Base-by-base conservation (phyloP, 441 rosid genomes). In the Erodium texanum region DNA sequence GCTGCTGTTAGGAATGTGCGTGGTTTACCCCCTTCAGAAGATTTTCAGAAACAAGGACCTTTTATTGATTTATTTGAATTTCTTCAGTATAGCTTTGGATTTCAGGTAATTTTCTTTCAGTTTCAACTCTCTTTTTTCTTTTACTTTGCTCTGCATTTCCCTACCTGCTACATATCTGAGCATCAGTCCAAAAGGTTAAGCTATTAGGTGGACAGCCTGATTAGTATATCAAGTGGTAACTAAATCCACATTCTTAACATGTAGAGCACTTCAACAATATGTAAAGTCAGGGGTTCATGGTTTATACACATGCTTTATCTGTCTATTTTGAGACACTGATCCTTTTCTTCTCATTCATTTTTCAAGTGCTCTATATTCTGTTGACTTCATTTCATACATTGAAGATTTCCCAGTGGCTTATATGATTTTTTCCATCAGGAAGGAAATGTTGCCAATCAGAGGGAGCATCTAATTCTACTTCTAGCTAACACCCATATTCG, bases 381-480 rank as follows among this genome's bases (percentile, higher is more conserved):
- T 22, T 62, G 22, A 22, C 64, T 66, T 54, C 58, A 38, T 67
- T 32, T 62, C 59, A 58, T 29, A 29, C 71, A 63, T 64, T 45
- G 48, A 73, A 34, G 16, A 65, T 64, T 27, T 29, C 5, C 32
- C 64, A 16, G 52, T 36, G 36, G 61, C 59, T 68, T 66, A 22
- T 69, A 8, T 68, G 64, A 64, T 70, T 14, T 38, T 56, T 62
- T 77, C 61, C 63, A 24, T 67, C 90, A 93, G 99, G 78, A 81
- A 78, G 99, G 96, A 74, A 94, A 86, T 82, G 89, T 88, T 34
- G 82, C 94, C 68, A 94, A 94, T 74, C 99, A 94, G 79, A 86
- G 96, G 83, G 99, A 94, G 82, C 95, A 94, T 86, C 76, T 94
- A 67, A 81, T 91, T 77, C 86, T 94, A 74, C 96, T 94, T 45